Percentiles rank a stretch among this genome's conserved stretches.
Evolutionary conservation across 2,329 filamentous ascomycete species (phyloP).

Genomic region (Penicillium sumatraense): DNA sequence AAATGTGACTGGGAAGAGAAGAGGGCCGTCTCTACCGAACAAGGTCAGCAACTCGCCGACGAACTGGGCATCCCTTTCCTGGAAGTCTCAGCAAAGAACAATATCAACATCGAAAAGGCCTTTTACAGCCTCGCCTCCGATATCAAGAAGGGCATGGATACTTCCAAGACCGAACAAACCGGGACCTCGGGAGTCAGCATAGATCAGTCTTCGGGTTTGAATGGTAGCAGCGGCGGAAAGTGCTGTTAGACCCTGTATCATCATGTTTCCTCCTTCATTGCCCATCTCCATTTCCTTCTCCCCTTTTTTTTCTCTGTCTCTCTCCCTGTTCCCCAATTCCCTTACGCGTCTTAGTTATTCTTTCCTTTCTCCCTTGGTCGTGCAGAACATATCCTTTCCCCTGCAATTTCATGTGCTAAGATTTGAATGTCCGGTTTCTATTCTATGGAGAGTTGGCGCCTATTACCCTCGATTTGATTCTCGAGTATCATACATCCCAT

Average conservation of each 20-base stretch:
- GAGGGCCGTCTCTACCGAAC: slow-evolving; percentile 88
- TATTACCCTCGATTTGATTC: slow-evolving; percentile 17
- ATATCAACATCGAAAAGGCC: slow-evolving; percentile 99
- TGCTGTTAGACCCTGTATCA: slow-evolving; percentile 67
- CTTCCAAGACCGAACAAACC: slow-evolving; percentile 73
- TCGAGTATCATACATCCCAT: slow-evolving; percentile 26
- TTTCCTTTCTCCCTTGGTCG: slow-evolving; percentile 17
- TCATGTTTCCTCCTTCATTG: slow-evolving; percentile 5
- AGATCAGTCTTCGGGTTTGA: slow-evolving; percentile 58
- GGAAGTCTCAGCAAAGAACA: slow-evolving; percentile 97
- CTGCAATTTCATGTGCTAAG: slow-evolving; percentile 30
- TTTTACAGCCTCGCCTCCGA: slow-evolving; percentile 94
- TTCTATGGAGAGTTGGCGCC: slow-evolving; percentile 23
- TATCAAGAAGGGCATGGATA: slow-evolving; percentile 99
- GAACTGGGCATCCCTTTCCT: slow-evolving; percentile 98
- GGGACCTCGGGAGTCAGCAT: slow-evolving; percentile 69
- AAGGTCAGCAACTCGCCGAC: slow-evolving; percentile 89
- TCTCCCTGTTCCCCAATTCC: slow-evolving; percentile 12
- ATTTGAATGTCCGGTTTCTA: slow-evolving; percentile 26
- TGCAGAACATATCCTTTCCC: slow-evolving; percentile 24
- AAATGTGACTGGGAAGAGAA: slow-evolving; percentile 99
- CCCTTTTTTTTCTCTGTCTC: background rate
- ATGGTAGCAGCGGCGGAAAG: slow-evolving; percentile 64
- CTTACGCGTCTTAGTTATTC: background rate
- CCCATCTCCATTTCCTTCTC: no score